Evolutionary conservation across 2,329 filamentous ascomycete species (phyloP).

Genomic region (Dryadomyces quercivorus): DNA sequence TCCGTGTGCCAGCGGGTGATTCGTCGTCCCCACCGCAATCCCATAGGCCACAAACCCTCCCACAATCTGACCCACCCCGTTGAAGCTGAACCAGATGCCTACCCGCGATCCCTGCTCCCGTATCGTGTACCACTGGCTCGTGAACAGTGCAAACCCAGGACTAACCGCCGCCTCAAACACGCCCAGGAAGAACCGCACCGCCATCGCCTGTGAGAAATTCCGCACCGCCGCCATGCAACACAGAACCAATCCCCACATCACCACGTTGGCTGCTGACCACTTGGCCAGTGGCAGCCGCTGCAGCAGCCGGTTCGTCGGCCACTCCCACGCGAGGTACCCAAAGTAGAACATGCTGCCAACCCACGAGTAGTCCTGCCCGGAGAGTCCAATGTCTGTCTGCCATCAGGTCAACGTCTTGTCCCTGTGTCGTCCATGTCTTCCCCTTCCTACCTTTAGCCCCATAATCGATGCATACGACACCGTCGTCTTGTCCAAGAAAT

Average conservation of each 20-base stretch:
- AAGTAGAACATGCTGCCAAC: conserved; percentile 37
- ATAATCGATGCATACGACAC: conserved; percentile 38
- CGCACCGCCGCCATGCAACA: conserved; percentile 50
- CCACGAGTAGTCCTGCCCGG: conserved; percentile 35
- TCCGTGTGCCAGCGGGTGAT: conserved; percentile 17
- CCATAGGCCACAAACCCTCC: conserved; percentile 27
- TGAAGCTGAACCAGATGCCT: conserved; percentile 56
- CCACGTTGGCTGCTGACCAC: conserved; percentile 51
- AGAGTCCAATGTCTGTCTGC: conserved; percentile 27
- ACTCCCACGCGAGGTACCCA: conserved; percentile 45
- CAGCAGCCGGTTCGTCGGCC: conserved; percentile 51
- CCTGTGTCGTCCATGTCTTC: background rate
- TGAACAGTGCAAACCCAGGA: conserved; percentile 56
- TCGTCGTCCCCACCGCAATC: conserved; percentile 34
- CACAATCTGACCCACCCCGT: conserved; percentile 25
- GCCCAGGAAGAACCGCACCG: conserved; percentile 55
- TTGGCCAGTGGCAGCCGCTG: conserved; percentile 54
- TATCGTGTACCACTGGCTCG: conserved; percentile 61
- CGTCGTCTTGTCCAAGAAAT: conserved; percentile 37
- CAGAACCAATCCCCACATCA: conserved; percentile 47
- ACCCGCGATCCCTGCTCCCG: conserved; percentile 51
- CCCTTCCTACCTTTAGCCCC: conserved; percentile 27
- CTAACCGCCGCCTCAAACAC: conserved; percentile 57
- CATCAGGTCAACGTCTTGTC: background rate
- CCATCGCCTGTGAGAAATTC: conserved; percentile 48